Evolutionary conservation across 2,329 filamentous ascomycete species (phyloP).

Genomic region (Neophaeococcomyces aloes): DNA sequence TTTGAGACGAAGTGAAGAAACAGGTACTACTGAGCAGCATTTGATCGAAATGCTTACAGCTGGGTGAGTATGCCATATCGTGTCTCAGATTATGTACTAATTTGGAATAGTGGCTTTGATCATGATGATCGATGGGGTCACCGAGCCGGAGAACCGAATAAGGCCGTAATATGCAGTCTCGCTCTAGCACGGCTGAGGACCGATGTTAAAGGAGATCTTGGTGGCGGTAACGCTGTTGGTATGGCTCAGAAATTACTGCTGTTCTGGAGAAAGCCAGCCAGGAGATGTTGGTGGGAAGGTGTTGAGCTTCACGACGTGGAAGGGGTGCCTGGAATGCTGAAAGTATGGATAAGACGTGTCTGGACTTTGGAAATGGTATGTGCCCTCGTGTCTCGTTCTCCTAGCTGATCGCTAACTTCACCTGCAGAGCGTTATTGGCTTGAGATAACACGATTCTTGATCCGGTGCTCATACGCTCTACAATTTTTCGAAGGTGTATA

Average conservation of each 20-base stretch:
- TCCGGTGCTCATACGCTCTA: no score
- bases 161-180: slow-evolving; percentile 94
- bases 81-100: slow-evolving; percentile 9
- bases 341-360: slow-evolving; percentile 95
- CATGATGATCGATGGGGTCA: slow-evolving; percentile 94
- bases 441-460: slow-evolving; percentile 44
- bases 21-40: slow-evolving; percentile 93
- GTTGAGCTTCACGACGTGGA: slow-evolving; percentile 83
- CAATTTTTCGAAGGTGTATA: background rate
- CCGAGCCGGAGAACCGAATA: slow-evolving; percentile 93
- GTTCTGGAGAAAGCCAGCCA: slow-evolving; percentile 95
- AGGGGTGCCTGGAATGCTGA: slow-evolving; percentile 80
- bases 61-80: slow-evolving; percentile 58
- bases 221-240: slow-evolving; percentile 67
- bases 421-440: slow-evolving; percentile 66
- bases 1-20: slow-evolving; percentile 86
- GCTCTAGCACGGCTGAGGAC: slow-evolving; percentile 86
- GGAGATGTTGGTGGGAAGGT: slow-evolving; percentile 98
- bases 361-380: slow-evolving; percentile 93
- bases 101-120: slow-evolving; percentile 68
- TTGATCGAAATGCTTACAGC: slow-evolving; percentile 98
- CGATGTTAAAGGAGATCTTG: slow-evolving; percentile 69
- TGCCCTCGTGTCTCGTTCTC: slow-evolving; percentile 4
- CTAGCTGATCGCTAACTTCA: slow-evolving; percentile 8
- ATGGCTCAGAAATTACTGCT: slow-evolving; percentile 97